Base-by-base conservation (phyloP, 305 asterid genomes). In the Solanum hybrid region DNA sequence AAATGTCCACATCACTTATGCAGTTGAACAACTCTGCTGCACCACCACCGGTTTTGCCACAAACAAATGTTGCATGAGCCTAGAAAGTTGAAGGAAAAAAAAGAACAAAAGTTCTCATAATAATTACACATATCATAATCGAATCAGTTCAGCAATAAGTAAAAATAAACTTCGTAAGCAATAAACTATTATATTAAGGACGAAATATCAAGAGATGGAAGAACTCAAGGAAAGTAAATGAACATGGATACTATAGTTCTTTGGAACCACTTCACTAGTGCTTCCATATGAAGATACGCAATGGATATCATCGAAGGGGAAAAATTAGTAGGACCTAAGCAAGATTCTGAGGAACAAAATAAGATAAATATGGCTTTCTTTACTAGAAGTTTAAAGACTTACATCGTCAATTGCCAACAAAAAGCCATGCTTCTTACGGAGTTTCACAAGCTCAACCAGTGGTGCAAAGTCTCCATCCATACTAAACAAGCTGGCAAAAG, bases 381-480 rank as follows among this genome's bases (percentile, higher is more conserved):
- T 51, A 56, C 31, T 60, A 85, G 76, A 85, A 85, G 87, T 20
- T 31, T 56, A 31, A 85, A 89, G 89, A 94, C 98, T 94, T 92
- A 96, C 99, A 92, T 97, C 99, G 87, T 97, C 99, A 90, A 96
- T 95, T 89, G 95, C 99, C 91, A 97, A 93, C 93, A 97, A 94
- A 93, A 97, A 97, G 12, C 94, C 95, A 89, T 97, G 98, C 94
- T 94, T 95, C 92, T 91, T 93, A 16, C 99, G 98, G 82, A 97
- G 99, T 91, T 93, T 93, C 89, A 93, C 96, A 88, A 97, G 98
- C 93, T 94, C 97, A 66, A 35, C 85, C 94, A 97, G 93, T 38
- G 99, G 99, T 27, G 99, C 99, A 91, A 96, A 96, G 93, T 96
- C 99, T 88, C 99, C 99, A 90, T 97, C 99, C 99, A 97, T 97